Evolutionary conservation across 2,329 filamentous ascomycete genomes (phyloP).

Genomic region (Xylariaceae sp.): DNA sequence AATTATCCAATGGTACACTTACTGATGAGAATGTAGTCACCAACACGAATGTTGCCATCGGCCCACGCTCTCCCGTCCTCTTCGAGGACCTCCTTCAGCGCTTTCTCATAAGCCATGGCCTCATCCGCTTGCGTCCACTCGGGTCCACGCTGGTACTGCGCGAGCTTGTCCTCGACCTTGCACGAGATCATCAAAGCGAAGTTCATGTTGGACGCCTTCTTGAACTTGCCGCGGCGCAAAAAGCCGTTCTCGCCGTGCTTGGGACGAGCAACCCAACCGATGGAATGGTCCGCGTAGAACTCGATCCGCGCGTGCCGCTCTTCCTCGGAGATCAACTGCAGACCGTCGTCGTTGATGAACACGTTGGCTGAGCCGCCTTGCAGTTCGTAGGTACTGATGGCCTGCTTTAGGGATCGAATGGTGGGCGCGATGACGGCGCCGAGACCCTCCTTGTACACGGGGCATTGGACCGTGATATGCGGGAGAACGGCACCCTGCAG

Average conservation of each 20-base stretch:
- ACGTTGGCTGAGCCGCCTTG: slow-evolving; percentile 75
- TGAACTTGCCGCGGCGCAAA: slow-evolving; percentile 56
- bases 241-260: slow-evolving; percentile 60
- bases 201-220: slow-evolving; percentile 74
- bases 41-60: slow-evolving; percentile 55
- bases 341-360: slow-evolving; percentile 70
- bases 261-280: slow-evolving; percentile 64
- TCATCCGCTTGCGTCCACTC: slow-evolving; percentile 41
- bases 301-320: slow-evolving; percentile 59
- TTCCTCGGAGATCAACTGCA: slow-evolving; percentile 61
- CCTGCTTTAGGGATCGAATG: slow-evolving; percentile 70
- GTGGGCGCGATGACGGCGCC: slow-evolving; percentile 70
- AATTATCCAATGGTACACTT: slow-evolving; percentile 12
- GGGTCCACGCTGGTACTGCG: slow-evolving; percentile 40
- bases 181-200: slow-evolving; percentile 59
- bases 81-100: slow-evolving; percentile 45
- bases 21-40: slow-evolving; percentile 59
- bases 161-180: slow-evolving; percentile 56
- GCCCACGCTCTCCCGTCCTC: slow-evolving; percentile 54
- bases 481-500: slow-evolving; percentile 55
- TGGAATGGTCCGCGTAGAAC: slow-evolving; percentile 64
- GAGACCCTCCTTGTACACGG: slow-evolving; percentile 82
- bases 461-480: slow-evolving; percentile 78
- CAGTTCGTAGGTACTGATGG: slow-evolving; percentile 70
- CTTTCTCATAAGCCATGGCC: slow-evolving; percentile 44